phyloP scores from a whole-genome alignment of 2,329 filamentous ascomycete species.

The Penicillium sp. region DNA sequence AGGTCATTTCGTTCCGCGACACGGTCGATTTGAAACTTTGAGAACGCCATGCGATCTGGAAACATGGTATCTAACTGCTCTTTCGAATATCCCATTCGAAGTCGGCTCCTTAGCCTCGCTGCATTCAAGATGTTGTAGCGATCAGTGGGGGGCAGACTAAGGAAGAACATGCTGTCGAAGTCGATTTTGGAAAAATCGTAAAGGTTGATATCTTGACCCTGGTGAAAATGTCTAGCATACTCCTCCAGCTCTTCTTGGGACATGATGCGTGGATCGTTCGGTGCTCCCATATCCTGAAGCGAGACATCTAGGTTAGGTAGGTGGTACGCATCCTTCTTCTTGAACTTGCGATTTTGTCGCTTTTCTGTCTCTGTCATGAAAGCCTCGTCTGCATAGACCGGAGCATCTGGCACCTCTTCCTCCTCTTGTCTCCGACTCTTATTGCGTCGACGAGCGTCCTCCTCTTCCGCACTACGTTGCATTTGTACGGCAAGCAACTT shows the following conservation, averaged over 20 bases:
- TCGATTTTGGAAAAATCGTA: conserved; percentile 99
- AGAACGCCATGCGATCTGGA: conserved; percentile 95
- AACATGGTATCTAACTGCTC: conserved; percentile 97
- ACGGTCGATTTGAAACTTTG: conserved; percentile 90
- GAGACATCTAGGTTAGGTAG: conserved; percentile 77
- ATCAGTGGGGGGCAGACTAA: conserved; percentile 82
- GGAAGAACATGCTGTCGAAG: conserved; percentile 93
- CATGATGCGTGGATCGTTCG: conserved; percentile 95
- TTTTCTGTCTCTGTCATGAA: conserved; percentile 77
- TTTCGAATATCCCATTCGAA: conserved; percentile 95
- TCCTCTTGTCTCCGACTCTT: conserved; percentile 48
- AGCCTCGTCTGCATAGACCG: conserved; percentile 90
- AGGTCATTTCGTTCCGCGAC: conserved; percentile 90
- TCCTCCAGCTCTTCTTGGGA: conserved; percentile 89
- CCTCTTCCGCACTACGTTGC: conserved; percentile 84
- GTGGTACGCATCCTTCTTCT: conserved; percentile 92
- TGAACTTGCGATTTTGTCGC: conserved; percentile 71
- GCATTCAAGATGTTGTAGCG: conserved; percentile 98
- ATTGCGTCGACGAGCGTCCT: conserved; percentile 60
- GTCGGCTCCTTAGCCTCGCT: conserved; percentile 76
- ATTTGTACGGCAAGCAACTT: conserved; percentile 92
- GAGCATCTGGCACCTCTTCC: conserved; percentile 68
- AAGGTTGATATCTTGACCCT: conserved; percentile 79
- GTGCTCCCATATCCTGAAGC: conserved; percentile 80
- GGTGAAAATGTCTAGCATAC: conserved; percentile 88